phyloP scores from a whole-genome alignment of 2,329 filamentous ascomycete species.

The Monosporascus sp. region DNA sequence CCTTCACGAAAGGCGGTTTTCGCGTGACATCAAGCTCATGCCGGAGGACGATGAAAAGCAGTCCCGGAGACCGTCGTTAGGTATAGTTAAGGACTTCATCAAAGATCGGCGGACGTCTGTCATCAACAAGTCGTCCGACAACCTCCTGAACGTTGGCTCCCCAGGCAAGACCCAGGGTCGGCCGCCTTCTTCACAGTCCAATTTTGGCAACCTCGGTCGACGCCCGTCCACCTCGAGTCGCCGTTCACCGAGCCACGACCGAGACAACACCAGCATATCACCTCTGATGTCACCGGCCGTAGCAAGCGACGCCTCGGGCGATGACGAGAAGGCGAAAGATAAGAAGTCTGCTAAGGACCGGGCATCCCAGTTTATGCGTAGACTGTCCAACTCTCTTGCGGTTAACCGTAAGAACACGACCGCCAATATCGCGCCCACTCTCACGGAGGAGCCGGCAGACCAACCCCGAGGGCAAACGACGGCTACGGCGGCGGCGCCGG shows the following conservation, averaged over 20 bases:
- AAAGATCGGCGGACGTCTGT: constrained; percentile 52
- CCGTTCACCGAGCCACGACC: constrained; percentile 46
- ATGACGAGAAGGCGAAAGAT: constrained; percentile 39
- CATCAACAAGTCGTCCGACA: constrained; percentile 42
- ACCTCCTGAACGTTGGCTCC: constrained; percentile 22
- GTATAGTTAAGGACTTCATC: constrained; percentile 55
- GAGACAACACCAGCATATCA: constrained; percentile 19
- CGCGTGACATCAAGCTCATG: constrained; percentile 33
- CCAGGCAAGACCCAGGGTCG: constrained; percentile 40
- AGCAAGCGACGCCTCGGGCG: constrained; percentile 40
- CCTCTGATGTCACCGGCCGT: constrained; percentile 35
- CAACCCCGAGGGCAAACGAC: constrained; percentile 11
- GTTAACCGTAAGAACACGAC: constrained; percentile 40
- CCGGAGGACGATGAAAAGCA: constrained; percentile 30
- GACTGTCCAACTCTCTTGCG: constrained; percentile 49
- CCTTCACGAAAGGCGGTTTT: constrained; percentile 43
- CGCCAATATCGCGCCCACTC: constrained; percentile 44
- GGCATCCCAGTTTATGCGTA: constrained; percentile 53
- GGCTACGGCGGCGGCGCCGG: too few relatives aligned
- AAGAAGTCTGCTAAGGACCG: constrained; percentile 42
- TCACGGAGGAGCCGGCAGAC: constrained; percentile 42
- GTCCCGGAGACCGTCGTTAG: constrained; percentile 53
- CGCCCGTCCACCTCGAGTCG: constrained; percentile 63
- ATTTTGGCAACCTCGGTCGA: constrained; percentile 42
- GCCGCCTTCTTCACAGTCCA: constrained; percentile 42